A percentile compares a stretch with the other conserved stretches of the same genome.
Conservation (phyloP, 2,329 filamentous ascomycete species). For the Aspergillus japonicus region DNA sequence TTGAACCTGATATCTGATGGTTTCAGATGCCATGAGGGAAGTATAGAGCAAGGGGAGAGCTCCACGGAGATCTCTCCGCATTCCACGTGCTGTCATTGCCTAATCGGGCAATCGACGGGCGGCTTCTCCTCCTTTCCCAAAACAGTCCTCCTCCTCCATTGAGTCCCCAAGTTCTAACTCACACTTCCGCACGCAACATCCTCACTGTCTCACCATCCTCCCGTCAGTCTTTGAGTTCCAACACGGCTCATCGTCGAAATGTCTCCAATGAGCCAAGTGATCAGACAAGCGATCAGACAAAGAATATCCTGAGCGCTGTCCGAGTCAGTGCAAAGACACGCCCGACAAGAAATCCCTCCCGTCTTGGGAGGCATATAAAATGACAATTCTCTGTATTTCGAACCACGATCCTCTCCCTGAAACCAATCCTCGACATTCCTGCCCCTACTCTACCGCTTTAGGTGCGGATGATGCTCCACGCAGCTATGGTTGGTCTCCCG, state of each 20-base stretch:
- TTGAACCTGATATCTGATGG: neutral
- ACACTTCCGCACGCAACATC: neutral
- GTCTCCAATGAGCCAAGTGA: neutral
- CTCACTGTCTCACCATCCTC: neutral
- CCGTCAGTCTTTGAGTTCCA: neutral
- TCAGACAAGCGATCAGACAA: neutral
- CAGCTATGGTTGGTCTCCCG: slow-evolving; percentile 10
- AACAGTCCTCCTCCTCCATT: neutral
- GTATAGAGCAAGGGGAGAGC: slow-evolving; percentile 1
- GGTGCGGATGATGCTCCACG: slow-evolving; percentile 17
- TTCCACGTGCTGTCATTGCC: slow-evolving; percentile 12
- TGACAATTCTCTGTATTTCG: neutral
- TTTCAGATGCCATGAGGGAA: neutral
- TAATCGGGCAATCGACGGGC: slow-evolving; percentile 5
- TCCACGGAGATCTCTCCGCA: slow-evolving; percentile 10
- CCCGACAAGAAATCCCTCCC: neutral
- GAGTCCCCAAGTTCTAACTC: neutral
- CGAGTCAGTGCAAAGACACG: neutral
- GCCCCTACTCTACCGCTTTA: slow-evolving; percentile 8
- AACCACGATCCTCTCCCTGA: neutral
- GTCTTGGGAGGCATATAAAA: neutral
- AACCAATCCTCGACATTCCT: slow-evolving; percentile 1
- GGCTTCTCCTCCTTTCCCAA: slow-evolving; percentile 10
- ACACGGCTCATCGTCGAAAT: neutral
- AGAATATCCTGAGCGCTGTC: neutral